Conservation (phyloP, 2,329 filamentous ascomycete genomes). For the Colletotrichum sp. region DNA sequence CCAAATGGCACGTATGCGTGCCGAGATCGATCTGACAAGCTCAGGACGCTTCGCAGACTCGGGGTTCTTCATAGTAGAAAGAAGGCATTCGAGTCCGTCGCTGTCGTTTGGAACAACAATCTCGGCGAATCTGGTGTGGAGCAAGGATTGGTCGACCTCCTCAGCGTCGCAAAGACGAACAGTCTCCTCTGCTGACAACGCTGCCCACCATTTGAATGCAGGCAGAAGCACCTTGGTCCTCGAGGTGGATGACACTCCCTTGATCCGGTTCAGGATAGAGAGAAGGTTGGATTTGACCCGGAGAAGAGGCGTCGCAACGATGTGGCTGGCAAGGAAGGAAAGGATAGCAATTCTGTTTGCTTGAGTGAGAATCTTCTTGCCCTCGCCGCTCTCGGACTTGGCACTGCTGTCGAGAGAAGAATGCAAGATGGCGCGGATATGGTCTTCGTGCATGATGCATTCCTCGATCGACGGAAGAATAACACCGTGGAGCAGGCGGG, state of each 20-base stretch:
- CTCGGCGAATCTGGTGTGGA: slow-evolving; percentile 53
- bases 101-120: slow-evolving; percentile 60
- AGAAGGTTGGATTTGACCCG: slow-evolving; percentile 75
- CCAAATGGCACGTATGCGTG: slow-evolving; percentile 76
- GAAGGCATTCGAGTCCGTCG: slow-evolving; percentile 56
- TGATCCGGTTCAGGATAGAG: slow-evolving; percentile 73
- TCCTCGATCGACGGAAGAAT: slow-evolving; percentile 84
- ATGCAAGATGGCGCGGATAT: slow-evolving; percentile 70
- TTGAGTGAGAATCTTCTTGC: slow-evolving; percentile 62
- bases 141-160: slow-evolving; percentile 44
- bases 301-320: slow-evolving; percentile 70
- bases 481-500: slow-evolving; percentile 67
- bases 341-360: slow-evolving; percentile 69
- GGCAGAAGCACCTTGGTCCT: slow-evolving; percentile 81
- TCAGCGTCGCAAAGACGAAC: slow-evolving; percentile 43
- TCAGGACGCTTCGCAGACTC: slow-evolving; percentile 45
- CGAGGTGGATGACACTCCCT: slow-evolving; percentile 71
- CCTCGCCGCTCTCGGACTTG: slow-evolving; percentile 44
- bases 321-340: slow-evolving; percentile 76
- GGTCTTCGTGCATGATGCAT: slow-evolving; percentile 78
- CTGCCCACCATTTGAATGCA: slow-evolving; percentile 72
- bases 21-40: slow-evolving; percentile 71
- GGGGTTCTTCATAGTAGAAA: slow-evolving; percentile 50
- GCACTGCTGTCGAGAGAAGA: slow-evolving; percentile 60
- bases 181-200: slow-evolving; percentile 56